phyloP scores from a whole-genome alignment of 164 flowering plant genomes.

The Echeveria elegans region DNA sequence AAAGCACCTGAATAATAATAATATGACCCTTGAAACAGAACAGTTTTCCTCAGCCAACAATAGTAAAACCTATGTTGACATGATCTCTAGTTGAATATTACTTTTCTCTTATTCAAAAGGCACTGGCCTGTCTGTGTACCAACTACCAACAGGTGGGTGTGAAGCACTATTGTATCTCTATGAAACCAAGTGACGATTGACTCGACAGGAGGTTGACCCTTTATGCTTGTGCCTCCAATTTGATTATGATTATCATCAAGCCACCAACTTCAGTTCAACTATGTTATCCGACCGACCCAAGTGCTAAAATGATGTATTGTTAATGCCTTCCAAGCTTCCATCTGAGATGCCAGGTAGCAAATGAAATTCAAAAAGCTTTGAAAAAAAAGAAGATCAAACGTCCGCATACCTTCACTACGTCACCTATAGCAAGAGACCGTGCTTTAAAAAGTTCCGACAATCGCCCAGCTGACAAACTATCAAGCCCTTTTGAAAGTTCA shows the following conservation, averaged over 20 bases:
- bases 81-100: background rate
- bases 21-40: too few species aligned
- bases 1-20: too few species aligned
- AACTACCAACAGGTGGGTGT: background rate
- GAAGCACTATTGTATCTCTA: background rate
- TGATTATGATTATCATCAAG: slow-evolving; percentile 24
- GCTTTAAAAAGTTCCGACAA: slow-evolving; percentile 64
- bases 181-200: slow-evolving; percentile 17
- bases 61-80: background rate
- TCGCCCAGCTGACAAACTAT: slow-evolving; percentile 68
- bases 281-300: slow-evolving; percentile 81
- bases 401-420: slow-evolving; percentile 34
- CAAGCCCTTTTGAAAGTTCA: slow-evolving; percentile 74
- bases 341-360: slow-evolving; percentile 22
- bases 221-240: slow-evolving; percentile 17
- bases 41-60: background rate
- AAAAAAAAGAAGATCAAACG: background rate
- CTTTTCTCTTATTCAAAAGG: too few species aligned
- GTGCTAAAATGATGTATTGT: slow-evolving; percentile 32
- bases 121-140: too few species aligned
- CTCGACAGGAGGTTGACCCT: slow-evolving; percentile 56
- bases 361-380: background rate
- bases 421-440: slow-evolving; percentile 36
- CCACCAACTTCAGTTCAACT: slow-evolving; percentile 52
- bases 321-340: slow-evolving; percentile 35